Evolutionary conservation across 2,329 filamentous ascomycete species (phyloP).

Genomic region (Beauveria varroae): DNA sequence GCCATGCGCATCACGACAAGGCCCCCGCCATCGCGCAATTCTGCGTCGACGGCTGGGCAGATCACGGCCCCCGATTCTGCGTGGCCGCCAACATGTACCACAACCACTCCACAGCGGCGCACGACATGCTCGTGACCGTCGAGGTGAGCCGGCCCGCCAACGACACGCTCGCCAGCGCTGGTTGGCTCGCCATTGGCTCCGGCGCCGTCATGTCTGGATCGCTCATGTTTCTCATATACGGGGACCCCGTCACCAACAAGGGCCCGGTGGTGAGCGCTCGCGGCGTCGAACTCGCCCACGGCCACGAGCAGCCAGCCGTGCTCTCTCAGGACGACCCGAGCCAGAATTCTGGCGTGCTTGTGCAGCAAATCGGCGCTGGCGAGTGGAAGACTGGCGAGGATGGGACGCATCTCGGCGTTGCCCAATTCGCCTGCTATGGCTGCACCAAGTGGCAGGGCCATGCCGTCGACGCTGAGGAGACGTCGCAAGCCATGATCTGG

Average conservation of each 20-base stretch:
- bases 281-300: not conserved
- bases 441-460: conserved; percentile 9
- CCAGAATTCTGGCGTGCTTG: conserved; percentile 2
- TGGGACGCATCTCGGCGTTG: not conserved
- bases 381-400: not conserved
- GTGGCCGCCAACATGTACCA: conserved; percentile 9
- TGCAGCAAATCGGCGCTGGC: conserved; percentile 4
- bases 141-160: conserved; percentile 3
- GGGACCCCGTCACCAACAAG: not conserved
- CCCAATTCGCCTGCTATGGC: conserved; percentile 3
- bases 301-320: conserved; percentile 1
- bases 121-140: conserved; percentile 11
- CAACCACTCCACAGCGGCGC: conserved; percentile 11
- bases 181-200: conserved; percentile 11
- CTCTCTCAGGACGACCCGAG: not conserved
- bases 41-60: conserved; percentile 5
- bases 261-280: conserved; percentile 10
- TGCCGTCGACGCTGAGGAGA: not conserved
- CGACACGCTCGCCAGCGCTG: not conserved
- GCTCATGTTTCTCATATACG: conserved; percentile 13
- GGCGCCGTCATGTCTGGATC: conserved; percentile 8
- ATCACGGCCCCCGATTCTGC: conserved; percentile 4
- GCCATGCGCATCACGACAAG: not conserved
- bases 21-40: conserved; percentile 3
- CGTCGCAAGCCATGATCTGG: conserved; percentile 10